Evolutionary conservation across 805 yeast genomes (phyloP).

Genomic region (Spathaspora sp.): DNA sequence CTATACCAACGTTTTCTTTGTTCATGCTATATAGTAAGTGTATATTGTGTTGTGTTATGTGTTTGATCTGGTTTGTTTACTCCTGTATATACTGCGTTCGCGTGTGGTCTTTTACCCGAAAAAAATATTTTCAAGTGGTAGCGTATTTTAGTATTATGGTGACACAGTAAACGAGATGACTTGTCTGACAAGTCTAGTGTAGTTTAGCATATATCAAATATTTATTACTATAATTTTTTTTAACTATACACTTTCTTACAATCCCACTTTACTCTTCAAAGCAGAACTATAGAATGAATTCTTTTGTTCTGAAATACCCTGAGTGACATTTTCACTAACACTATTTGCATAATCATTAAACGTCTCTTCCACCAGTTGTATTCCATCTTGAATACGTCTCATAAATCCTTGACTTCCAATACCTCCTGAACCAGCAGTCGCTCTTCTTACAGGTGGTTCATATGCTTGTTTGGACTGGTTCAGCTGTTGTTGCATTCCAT

Average conservation of each 20-base stretch:
- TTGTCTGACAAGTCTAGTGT: too few species aligned
- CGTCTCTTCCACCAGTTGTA: slow-evolving; percentile 51
- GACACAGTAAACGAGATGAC: too few species aligned
- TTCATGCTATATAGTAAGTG: neutral
- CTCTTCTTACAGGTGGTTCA: slow-evolving; percentile 44
- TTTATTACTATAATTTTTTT: neutral
- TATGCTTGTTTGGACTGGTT: slow-evolving; percentile 21
- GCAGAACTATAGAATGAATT: slow-evolving; percentile 49
- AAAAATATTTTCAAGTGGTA: neutral
- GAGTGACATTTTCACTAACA: slow-evolving; percentile 51
- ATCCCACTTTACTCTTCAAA: slow-evolving; percentile 50
- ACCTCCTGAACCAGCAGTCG: slow-evolving; percentile 32
- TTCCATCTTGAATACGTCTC: slow-evolving; percentile 48
- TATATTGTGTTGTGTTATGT: neutral
- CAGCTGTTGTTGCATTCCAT: slow-evolving; percentile 7
- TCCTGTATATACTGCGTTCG: neutral
- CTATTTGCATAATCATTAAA: slow-evolving; percentile 56
- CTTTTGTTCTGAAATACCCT: slow-evolving; percentile 47
- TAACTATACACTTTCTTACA: slow-evolving; percentile 20
- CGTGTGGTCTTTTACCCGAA: neutral
- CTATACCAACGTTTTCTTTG: neutral
- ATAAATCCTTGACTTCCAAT: slow-evolving; percentile 39
- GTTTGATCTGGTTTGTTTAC: neutral
- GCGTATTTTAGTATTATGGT: neutral
- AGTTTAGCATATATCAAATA: neutral